Percentiles rank a stretch among this genome's conserved stretches.
phyloP scores from a whole-genome alignment of 2,329 filamentous ascomycete genomes.

The Domatiomyces catenatus region DNA sequence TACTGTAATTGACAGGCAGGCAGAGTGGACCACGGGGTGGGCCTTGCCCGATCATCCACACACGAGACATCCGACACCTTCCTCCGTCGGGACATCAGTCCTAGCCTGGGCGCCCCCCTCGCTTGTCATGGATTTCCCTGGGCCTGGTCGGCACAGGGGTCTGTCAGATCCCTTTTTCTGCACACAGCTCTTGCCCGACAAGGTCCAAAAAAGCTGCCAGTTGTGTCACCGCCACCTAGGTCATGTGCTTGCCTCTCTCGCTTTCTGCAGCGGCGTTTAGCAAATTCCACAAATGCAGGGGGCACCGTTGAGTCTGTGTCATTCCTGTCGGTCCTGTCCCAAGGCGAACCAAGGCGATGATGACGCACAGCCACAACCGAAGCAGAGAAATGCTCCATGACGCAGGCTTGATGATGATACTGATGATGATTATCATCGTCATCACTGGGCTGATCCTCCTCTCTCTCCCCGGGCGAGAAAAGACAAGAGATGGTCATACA shows the following conservation, averaged over 20 bases:
- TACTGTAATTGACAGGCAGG: not conserved
- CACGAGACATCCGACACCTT: not conserved
- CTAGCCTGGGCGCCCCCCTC: not conserved
- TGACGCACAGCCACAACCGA: not conserved
- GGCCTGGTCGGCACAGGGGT: not conserved
- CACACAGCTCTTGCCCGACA: not conserved
- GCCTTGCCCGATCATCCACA: not conserved
- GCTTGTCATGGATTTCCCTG: not conserved
- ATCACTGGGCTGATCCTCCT: not conserved
- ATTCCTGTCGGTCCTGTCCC: not conserved
- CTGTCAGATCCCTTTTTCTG: not conserved
- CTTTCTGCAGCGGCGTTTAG: not conserved
- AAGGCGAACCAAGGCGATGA: not conserved
- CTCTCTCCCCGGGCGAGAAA: not conserved
- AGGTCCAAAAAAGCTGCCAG: not conserved
- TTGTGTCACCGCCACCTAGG: not conserved
- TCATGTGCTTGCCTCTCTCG: not conserved
- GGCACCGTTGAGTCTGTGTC: not conserved
- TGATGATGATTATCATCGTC: too few relatives aligned
- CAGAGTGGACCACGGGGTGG: not conserved
- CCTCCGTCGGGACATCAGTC: not conserved
- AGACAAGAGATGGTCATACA: not conserved
- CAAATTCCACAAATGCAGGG: not conserved
- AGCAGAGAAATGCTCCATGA: not conserved
- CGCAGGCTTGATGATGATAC: not conserved